Evolutionary conservation across 495 filamentous ascomycete genomes (phyloP), one percentile per base, ranked within the genome.

Genomic region (Letharia lupina): DNA sequence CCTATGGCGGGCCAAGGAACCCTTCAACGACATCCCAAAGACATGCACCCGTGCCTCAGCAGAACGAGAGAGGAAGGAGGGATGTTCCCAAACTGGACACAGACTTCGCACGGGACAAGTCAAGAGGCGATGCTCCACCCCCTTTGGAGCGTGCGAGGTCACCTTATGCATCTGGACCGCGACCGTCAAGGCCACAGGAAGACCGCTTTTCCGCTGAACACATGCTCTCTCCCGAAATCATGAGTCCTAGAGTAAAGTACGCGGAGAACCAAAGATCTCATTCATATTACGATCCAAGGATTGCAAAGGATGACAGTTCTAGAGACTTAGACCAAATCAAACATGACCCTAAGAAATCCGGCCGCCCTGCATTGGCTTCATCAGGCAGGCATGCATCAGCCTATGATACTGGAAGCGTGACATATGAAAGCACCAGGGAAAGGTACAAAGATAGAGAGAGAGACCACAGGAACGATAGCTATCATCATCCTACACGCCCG

Each of bases 161-260:
- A 37, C 67, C 68, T 15, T 67, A 70, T 39, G 62, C 68, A 52
- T 70, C 61, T 62, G 64, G 58, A 20, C 70, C 65, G 54, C 52
- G 58, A 47, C 33, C 52, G 11, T 39, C 54, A 11, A 60, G 47
- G 20, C 60, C 65, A 52, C 60, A 63, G 50, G 31, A 54, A 59
- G 41, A 63, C 2, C 61, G 61, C 10, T 40, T 67, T 12, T 69
- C 71, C 35, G 66, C 68, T 11, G 70, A 73, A 39, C 64, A 63
- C 33, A 40, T 71, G 31, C 69, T 66, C n/a, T 73, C 72, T 12
- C 72, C 72, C 20, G 60, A 69, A 13, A 16, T 59, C 13, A 62
- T 67, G 47, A 68, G 54, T 62, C 70, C 72, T 23, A 70, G 65
- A 33, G 37, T 47, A 8, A 65, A 23, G 28, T 9, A 47, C 31